Base-by-base conservation (phyloP, 2,329 filamentous ascomycete species). In the Aspergillus jensenii region DNA sequence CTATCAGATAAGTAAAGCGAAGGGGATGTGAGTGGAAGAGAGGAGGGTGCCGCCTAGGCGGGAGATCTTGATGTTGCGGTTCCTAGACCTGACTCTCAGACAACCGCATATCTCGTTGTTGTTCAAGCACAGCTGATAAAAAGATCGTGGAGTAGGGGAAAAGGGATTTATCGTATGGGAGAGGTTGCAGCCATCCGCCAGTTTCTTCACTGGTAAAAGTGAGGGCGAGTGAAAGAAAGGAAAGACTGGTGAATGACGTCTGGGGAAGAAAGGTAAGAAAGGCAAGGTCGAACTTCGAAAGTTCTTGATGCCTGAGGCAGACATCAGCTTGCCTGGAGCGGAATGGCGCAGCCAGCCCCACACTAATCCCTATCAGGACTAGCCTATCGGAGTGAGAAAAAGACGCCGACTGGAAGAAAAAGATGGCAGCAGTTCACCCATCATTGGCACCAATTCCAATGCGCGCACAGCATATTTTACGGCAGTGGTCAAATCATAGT, bases 391-490 rank as follows among this genome's bases (percentile, higher is more conserved):
- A 17, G 25, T n/a, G 14, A 45, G 39, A 39, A 44, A 37, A 40
- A 55, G 37, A 59, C 52, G 50, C 44, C 14, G 48, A 56, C 55
- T 58, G 52, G 52, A 55, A 41, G 46, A 56, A 56, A 55, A 59
- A 58, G 52, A 60, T 37, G 12, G 41, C 51, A 31, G 35, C 41
- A 44, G 9, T 15, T 31, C 39, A 35, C 6, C 15, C 17, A 52
- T 52, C 25, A 23, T 48, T 43, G 41, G 3, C 9, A 9, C 23
- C 46, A 17, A n/a, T 55, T 52, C 65, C 66, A 53, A 69, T 69
- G 67, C 63, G 59, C 58, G 53, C 64, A 60, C 66, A 59, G 46
- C 55, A 51, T n/a, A 11, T 66, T 39, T 59, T 52, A 46, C 61
- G 57, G 56, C 65, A 62, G 61, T 62, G 43, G 44, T 56, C 65